Evolutionary conservation across 2,329 filamentous ascomycete species (phyloP).

Genomic region (Pseudocercospora macadamiae): DNA sequence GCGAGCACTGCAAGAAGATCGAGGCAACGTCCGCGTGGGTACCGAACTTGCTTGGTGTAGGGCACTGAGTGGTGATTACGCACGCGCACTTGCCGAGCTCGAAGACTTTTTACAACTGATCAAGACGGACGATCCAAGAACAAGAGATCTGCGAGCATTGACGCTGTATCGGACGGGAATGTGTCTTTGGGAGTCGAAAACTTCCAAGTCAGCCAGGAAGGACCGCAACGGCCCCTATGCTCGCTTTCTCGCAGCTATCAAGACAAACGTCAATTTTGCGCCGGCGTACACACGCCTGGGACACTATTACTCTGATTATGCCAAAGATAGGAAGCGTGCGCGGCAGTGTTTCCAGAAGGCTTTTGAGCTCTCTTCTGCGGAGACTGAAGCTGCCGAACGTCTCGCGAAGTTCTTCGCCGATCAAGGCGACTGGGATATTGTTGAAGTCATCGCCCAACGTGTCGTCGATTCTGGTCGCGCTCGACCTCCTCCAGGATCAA

Average conservation of each 20-base stretch:
- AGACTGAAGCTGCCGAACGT: slow-evolving; percentile 83
- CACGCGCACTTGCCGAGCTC: slow-evolving; percentile 68
- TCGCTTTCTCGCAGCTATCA: slow-evolving; percentile 80
- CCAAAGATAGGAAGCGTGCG: slow-evolving; percentile 81
- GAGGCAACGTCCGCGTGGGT: slow-evolving; percentile 74
- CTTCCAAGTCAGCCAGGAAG: slow-evolving; percentile 73
- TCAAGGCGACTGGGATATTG: slow-evolving; percentile 92
- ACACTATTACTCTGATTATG: slow-evolving; percentile 88
- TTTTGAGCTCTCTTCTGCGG: slow-evolving; percentile 85
- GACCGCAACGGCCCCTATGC: slow-evolving; percentile 80
- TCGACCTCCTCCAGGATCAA: slow-evolving; percentile 86
- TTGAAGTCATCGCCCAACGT: slow-evolving; percentile 87
- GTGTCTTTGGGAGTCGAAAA: slow-evolving; percentile 83
- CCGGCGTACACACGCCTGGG: slow-evolving; percentile 91
- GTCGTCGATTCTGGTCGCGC: slow-evolving; percentile 95
- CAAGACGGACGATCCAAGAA: slow-evolving; percentile 61
- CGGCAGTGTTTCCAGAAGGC: slow-evolving; percentile 96
- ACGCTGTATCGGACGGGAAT: slow-evolving; percentile 84
- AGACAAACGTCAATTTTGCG: slow-evolving; percentile 83
- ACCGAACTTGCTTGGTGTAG: slow-evolving; percentile 93
- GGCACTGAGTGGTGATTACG: slow-evolving; percentile 77
- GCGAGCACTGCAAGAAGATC: slow-evolving; percentile 73
- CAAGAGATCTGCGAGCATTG: slow-evolving; percentile 76
- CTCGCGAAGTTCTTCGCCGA: slow-evolving; percentile 86
- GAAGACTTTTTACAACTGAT: slow-evolving; percentile 70